These are phyloP conservation scores for Strobilomyces dryophilus DNA, from an alignment of 768 basidiomycete genomes.

Conservation along the genomic window DNA sequence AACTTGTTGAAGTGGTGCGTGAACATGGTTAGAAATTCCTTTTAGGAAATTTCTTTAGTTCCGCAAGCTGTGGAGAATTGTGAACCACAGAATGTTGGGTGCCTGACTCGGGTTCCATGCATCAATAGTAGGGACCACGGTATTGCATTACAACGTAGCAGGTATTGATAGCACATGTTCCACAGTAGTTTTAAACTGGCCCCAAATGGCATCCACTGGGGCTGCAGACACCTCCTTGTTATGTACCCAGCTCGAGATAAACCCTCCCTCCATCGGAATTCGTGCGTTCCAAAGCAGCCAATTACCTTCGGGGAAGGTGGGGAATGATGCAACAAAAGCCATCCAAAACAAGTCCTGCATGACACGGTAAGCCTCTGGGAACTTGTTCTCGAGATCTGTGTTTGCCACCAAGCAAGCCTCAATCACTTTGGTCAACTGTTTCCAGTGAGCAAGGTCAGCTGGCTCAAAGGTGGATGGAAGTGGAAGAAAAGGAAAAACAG, in stretches of 20 bases:
- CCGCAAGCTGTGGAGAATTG: too few species aligned
- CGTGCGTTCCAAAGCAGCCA: background rate
- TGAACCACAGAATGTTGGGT: too few species aligned
- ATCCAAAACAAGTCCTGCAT: slow-evolving; percentile 1
- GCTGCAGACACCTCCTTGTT: background rate
- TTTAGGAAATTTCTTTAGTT: too few species aligned
- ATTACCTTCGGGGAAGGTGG: background rate
- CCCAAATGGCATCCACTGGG: background rate
- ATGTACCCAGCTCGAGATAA: background rate
- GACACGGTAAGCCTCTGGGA: background rate
- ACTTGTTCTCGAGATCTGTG: background rate
- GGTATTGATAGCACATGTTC: background rate
- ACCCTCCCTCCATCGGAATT: background rate
- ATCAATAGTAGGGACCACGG: too few species aligned
- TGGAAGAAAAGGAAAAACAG: background rate
- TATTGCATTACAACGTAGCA: background rate
- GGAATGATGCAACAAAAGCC: background rate
- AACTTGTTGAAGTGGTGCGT: too few species aligned
- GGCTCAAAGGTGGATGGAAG: background rate
- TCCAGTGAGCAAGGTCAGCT: background rate
- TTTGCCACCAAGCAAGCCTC: background rate
- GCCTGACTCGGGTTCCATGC: too few species aligned
- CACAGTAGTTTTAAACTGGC: background rate
- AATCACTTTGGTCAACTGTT: background rate
- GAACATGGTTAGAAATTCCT: too few species aligned